Base-by-base conservation (phyloP, 371 early-diverging fungal genomes). In the Mortierella sp. region DNA sequence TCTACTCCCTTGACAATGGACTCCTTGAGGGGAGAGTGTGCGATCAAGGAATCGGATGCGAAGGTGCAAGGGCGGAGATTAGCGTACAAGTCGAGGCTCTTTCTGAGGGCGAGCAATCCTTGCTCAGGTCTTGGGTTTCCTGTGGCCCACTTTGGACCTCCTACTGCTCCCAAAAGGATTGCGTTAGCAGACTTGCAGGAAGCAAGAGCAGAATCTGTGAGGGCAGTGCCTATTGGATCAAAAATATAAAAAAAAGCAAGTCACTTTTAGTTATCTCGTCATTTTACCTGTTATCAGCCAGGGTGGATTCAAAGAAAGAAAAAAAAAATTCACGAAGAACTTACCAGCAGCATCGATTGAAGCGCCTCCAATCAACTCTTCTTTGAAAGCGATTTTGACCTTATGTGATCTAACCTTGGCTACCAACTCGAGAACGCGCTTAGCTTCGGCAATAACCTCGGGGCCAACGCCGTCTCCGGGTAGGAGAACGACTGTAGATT, bases 381-480 rank as follows among this genome's bases (percentile, higher is more conserved):
- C 86, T 63, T 88, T 85, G 81, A 97, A 95, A 63, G 87, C 83
- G 67, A 97, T 88, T 53, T 84, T 75, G 69, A 90, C 83, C 68
- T 87, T 88, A 70, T 87, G 83, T 42, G 89, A 78, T 62, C 95
- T 89, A 65, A 87, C 75, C 55, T 88, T 85, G 70, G 89, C 86
- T 28, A 98, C 90, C 19, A 90, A 76, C 68, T 96, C 87, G 67
- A 98, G 90, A 19, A 96, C 93, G 78, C 94, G 94, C 83, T 93
- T 88, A 42, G 97, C 98, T 82, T 97, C 96, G 51, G 91, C 91
- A 42, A 93, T 92, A 58, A 97, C 94, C 81, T 98, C 98, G 43
- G 98, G 98, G 28, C 98, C 98, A 64, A 97, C 93, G 66, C 97
- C 97, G 79, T 98, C 98, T 75, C 98, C 98, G 62, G 96, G 93